Conservation (phyloP, 192 early-diverging fungal species). For the Mortierella antarctica region DNA sequence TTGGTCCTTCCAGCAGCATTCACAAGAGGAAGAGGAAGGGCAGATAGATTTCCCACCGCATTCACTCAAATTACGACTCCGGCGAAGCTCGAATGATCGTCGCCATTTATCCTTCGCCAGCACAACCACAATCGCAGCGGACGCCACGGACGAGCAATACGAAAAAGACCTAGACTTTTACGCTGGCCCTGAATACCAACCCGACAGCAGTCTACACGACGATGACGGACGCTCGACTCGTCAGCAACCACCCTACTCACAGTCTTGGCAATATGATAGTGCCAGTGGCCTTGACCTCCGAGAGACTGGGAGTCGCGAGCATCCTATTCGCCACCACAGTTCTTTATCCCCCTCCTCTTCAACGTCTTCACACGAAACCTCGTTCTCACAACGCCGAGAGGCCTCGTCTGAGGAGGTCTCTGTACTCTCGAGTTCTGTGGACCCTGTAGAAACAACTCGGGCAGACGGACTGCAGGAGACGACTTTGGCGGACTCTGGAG, state of each 20-base stretch:
- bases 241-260: too few relatives aligned
- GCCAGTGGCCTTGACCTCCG: too few relatives aligned
- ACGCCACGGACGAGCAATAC: not conserved
- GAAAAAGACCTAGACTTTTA: not conserved
- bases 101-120: conserved; percentile 24
- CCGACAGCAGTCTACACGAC: not conserved
- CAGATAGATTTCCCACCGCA: not conserved
- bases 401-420: not conserved
- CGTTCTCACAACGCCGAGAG: too few relatives aligned
- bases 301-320: too few relatives aligned
- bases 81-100: conserved; percentile 10
- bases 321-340: too few relatives aligned
- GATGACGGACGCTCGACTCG: not conserved
- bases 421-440: not conserved
- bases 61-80: not conserved
- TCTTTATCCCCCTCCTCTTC: too few relatives aligned
- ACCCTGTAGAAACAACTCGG: not conserved
- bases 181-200: not conserved
- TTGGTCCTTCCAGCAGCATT: conserved; percentile 27
- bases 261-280: too few relatives aligned
- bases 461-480: not conserved
- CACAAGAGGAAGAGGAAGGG: conserved; percentile 6
- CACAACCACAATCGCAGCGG: conserved; percentile 14
- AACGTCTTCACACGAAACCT: too few relatives aligned
- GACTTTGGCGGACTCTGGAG: conserved; percentile 19